Base-by-base conservation (phyloP, 257 asterid species). In the Verbena officinalis region DNA sequence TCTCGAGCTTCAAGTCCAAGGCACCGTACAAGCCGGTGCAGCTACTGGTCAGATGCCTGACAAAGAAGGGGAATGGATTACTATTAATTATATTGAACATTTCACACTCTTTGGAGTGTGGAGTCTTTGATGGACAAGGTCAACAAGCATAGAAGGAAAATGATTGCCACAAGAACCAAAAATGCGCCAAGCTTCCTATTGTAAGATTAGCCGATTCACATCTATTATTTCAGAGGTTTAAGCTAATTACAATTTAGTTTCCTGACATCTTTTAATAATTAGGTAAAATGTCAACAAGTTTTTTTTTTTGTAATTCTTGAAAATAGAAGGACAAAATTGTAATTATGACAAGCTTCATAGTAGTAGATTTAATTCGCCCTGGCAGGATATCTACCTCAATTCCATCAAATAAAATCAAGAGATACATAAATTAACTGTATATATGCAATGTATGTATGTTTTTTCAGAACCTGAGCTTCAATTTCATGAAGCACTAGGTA, bases 71-170 rank as follows among this genome's bases (percentile, higher is more conserved):
- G 78, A 73, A 27, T 86, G 91, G 91, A 7, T 84, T 4, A 76
- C 82, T 1, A 1, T 84, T n/a, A 55, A 75, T 3, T 68, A 82
- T 9, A 45, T 82, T 14, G 67, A 75, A 16, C 4, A n/a, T 15
- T 68, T 87, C 36, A 78, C 84, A 17, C 46, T 87, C 34, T 69
- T 74, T 0, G 93, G 87, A 17, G 73, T n/a, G 67, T 1, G 90
- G 92, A 3, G 53, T 69, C 5, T 58, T 82, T 11, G 85, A 82
- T 33, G 92, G 92, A 34, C 69, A 48, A 50, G 87, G 90, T 6
- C 17, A 59, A 6, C 2, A 17, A 13, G 81, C 81, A 0, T 86
- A 87, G 92, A 62, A 13, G 19, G 3, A 6, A 51, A 81, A 86
- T 23, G 89, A 80, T 45, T 82, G 95, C 69, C 9, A 65, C 55